phyloP scores from a whole-genome alignment of 2,329 filamentous ascomycete genomes.

The Chaetomiaceae sp. region DNA sequence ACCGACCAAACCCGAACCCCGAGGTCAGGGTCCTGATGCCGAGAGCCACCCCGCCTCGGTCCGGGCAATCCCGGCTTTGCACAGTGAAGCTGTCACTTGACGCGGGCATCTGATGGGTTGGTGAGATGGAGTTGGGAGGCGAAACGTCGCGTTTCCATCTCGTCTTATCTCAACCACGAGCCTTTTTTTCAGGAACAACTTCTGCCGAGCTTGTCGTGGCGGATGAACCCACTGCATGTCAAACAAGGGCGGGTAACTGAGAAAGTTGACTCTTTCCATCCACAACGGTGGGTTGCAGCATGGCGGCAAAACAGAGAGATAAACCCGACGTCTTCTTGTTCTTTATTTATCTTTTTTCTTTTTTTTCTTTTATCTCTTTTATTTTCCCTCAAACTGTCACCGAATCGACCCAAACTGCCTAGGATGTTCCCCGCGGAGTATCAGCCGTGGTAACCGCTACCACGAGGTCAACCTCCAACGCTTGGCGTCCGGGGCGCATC shows the following conservation, averaged over 20 bases:
- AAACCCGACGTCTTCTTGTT: not conserved
- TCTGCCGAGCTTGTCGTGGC: not conserved
- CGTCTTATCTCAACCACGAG: not conserved
- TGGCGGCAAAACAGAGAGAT: not conserved
- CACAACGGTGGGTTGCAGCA: not conserved
- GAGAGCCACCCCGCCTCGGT: not conserved
- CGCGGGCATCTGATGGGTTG: not conserved
- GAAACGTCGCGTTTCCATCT: not conserved
- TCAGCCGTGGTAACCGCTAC: not conserved
- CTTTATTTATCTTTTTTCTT: not conserved
- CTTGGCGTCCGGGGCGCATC: constrained; percentile 10
- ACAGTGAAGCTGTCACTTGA: not conserved
- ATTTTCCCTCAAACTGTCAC: not conserved
- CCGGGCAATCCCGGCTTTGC: not conserved
- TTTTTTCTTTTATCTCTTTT: not conserved
- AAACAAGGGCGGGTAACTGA: not conserved
- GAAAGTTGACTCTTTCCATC: not conserved
- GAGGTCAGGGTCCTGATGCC: not conserved
- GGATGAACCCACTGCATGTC: not conserved
- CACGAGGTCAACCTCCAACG: not conserved
- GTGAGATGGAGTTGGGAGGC: not conserved
- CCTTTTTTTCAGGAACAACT: not conserved
- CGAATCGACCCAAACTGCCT: not conserved
- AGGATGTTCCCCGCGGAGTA: not conserved
- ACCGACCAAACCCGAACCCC: not conserved